Conservation (phyloP, 148 eudicot genomes). For the Chenopodium quinoa region DNA sequence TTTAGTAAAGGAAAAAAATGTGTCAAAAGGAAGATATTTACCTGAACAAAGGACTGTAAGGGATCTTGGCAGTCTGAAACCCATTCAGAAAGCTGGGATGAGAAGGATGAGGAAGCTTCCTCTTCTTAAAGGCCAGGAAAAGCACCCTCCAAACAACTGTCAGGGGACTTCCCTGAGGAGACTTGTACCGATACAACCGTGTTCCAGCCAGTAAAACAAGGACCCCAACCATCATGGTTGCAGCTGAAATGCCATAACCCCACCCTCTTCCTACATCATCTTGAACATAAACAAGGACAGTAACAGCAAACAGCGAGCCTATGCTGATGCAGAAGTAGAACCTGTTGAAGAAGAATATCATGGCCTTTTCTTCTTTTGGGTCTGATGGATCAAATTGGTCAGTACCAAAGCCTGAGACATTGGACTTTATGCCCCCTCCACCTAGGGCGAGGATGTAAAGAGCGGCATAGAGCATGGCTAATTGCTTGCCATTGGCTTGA, state of each 20-base stretch:
- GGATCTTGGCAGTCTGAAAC: constrained; percentile 46
- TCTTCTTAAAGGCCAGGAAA: constrained; percentile 70
- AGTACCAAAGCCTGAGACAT: constrained; percentile 93
- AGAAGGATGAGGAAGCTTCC: constrained; percentile 54
- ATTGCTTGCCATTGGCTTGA: constrained; percentile 60
- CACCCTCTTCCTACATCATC: constrained; percentile 86
- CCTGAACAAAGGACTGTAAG: constrained; percentile 62
- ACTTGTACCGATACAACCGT: constrained; percentile 56
- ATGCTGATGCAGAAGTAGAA: constrained; percentile 84
- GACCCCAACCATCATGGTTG: constrained; percentile 74
- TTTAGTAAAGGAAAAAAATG: neutral
- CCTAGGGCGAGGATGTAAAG: constrained; percentile 90
- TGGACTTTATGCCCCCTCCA: constrained; percentile 92
- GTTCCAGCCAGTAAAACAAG: constrained; percentile 64
- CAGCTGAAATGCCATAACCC: constrained; percentile 95
- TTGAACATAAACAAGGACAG: constrained; percentile 83
- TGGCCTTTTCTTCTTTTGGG: constrained; percentile 78
- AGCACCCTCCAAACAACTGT: constrained; percentile 87
- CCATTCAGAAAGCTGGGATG: constrained; percentile 64
- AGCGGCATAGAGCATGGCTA: constrained; percentile 71
- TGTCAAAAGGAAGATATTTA: constrained; percentile 24
- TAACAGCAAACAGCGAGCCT: constrained; percentile 85
- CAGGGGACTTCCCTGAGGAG: constrained; percentile 85
- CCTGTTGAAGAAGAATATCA: constrained; percentile 91
- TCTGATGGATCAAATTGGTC: constrained; percentile 82